Base-by-base conservation (phyloP, 2,329 filamentous ascomycete genomes). In the Fusarium cicatricum region DNA sequence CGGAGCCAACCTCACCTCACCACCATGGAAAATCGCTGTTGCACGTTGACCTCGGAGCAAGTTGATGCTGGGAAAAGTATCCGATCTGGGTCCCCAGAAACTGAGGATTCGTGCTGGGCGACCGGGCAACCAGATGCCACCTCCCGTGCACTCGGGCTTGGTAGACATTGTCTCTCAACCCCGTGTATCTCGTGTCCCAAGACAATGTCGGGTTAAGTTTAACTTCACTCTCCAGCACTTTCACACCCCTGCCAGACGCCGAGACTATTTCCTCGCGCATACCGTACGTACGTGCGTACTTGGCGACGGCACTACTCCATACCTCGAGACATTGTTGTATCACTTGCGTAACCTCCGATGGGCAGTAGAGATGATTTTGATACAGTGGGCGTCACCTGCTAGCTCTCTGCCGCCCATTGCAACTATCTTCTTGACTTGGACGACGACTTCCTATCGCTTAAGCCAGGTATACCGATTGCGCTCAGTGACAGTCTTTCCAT, bases 181-280 rank as follows among this genome's bases (percentile, higher is more conserved):
- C 52, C 43, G 39, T 55, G 60, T 60, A 51, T 53, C 52, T 45
- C 54, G 58, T 55, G 43, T 61, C 28, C 51, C 47, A 66, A 67
- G 56, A 66, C 59, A 68, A 66, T 68, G 48, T 66, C 59, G 59
- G 66, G 56, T 49, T 51, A 42, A 58, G 62, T 66, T 68, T 64
- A 56, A 67, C 65, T 52, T 64, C 19, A 52, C 43, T 58, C 52
- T 64, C 56, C 37, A 53, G 11, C 33, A 52, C 32, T 39, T 57
- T 47, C 60, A 55, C 52, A 55, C 56, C 61, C 60, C 51, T 60
- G 55, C 57, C 31, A 48, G 17, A 54, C 54, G 32, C 46, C 46
- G 48, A 58, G 53, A 41, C 61, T 53, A 60, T 56, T 50, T 42
- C 52, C 31, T 64, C 54, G 33, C 54, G 52, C 55, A 62, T 64